A percentile compares a stretch with the other conserved stretches of the same genome.
These are phyloP conservation scores for Heliosperma pusillum DNA, from an alignment of 148 eudicot species.

Conservation along the genomic window DNA sequence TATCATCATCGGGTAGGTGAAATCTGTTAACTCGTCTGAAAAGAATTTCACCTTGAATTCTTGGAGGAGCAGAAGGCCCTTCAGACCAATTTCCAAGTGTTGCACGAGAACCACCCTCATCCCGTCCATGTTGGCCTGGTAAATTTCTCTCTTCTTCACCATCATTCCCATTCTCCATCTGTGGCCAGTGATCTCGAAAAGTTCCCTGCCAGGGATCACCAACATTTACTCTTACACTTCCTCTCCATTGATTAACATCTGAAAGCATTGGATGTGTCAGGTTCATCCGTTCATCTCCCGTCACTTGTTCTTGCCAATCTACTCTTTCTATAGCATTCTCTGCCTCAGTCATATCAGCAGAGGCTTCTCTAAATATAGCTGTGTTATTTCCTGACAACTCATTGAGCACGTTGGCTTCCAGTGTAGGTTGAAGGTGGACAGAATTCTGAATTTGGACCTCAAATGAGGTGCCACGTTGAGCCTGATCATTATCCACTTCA, in stretches of 20 bases:
- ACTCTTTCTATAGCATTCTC: conserved; percentile 37
- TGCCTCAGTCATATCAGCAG: conserved; percentile 38
- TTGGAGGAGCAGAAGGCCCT: conserved; percentile 56
- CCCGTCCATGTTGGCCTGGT: conserved; percentile 51
- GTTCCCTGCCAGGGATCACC: conserved; percentile 47
- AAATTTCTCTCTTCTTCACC: conserved; percentile 39
- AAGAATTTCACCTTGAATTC: conserved; percentile 52
- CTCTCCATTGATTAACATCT: conserved; percentile 54
- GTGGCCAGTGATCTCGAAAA: conserved; percentile 44
- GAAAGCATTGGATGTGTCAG: conserved; percentile 36
- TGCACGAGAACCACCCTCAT: conserved; percentile 45
- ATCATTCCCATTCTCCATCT: conserved; percentile 35
- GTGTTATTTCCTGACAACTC: conserved; percentile 37
- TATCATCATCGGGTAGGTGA: conserved; percentile 91
- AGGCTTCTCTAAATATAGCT: conserved; percentile 34
- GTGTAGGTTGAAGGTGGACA: conserved; percentile 38
- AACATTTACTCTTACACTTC: conserved; percentile 34
- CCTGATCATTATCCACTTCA: conserved; percentile 42
- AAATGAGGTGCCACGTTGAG: conserved; percentile 31
- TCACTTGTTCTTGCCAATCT: conserved; percentile 42
- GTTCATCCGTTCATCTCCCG: conserved; percentile 49
- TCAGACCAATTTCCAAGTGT: conserved; percentile 55
- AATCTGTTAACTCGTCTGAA: conserved; percentile 63
- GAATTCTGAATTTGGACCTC: conserved; percentile 45
- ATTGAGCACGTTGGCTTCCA: conserved; percentile 38